These are phyloP conservation scores for Hypholoma fasciculare DNA, from an alignment of 768 basidiomycete genomes.

Conservation along the genomic window DNA sequence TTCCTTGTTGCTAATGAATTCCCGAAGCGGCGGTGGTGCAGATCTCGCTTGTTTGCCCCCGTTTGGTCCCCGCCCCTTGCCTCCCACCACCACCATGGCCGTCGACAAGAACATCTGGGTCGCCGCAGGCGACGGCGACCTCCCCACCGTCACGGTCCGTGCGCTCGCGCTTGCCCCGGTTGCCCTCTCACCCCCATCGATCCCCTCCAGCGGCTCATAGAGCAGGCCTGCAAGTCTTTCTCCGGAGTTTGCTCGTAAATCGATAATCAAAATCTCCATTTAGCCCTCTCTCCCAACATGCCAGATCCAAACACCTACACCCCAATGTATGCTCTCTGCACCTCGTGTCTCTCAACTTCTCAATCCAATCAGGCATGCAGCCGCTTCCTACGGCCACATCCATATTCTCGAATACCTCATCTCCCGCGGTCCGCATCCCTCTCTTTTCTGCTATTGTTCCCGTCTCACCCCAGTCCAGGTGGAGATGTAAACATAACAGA, in stretches of 20 bases:
- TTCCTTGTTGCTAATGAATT: constrained; percentile 21
- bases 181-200: constrained; percentile 15
- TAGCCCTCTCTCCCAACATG: constrained; percentile 67
- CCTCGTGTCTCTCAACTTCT: constrained; percentile 14
- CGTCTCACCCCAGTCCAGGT: constrained; percentile 40
- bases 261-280: constrained; percentile 32
- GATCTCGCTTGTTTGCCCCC: constrained; percentile 27
- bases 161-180: not conserved
- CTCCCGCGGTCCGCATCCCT: constrained; percentile 49
- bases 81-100: constrained; percentile 10
- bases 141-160: constrained; percentile 70
- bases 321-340: constrained; percentile 54
- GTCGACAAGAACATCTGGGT: constrained; percentile 81
- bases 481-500: constrained; percentile 88
- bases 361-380: constrained; percentile 70
- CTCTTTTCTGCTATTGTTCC: constrained; percentile 8
- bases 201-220: constrained; percentile 54
- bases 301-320: constrained; percentile 79
- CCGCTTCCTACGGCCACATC: constrained; percentile 88
- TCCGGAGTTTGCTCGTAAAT: constrained; percentile 21
- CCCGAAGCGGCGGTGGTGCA: constrained; percentile 23
- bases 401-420: constrained; percentile 78
- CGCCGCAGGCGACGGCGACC: constrained; percentile 88
- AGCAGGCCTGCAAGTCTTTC: constrained; percentile 50
- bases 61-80: constrained; percentile 15